These are phyloP conservation scores for Dryadomyces quercivorus DNA, from an alignment of 2,329 filamentous ascomycete species.

Conservation along the genomic window DNA sequence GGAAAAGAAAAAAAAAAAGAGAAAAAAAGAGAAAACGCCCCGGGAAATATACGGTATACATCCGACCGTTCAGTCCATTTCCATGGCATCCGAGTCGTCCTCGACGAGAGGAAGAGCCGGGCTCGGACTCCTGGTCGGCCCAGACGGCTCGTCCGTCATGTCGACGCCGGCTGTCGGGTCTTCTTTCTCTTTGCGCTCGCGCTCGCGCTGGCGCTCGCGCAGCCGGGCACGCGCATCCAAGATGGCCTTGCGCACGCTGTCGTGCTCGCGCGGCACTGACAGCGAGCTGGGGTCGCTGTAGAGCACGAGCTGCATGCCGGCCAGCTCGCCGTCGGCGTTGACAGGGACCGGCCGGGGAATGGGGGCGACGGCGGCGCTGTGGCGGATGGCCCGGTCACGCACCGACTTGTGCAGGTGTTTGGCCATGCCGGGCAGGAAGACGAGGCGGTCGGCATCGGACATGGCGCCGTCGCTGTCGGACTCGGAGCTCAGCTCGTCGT, in stretches of 20 bases:
- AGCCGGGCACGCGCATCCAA: slow-evolving; percentile 63
- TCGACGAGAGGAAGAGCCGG: background rate
- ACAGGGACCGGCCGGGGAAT: slow-evolving; percentile 40
- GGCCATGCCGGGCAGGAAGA: slow-evolving; percentile 79
- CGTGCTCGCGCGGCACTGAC: slow-evolving; percentile 59
- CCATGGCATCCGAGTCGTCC: slow-evolving; percentile 53
- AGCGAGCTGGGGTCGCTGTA: slow-evolving; percentile 71
- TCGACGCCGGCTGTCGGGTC: background rate
- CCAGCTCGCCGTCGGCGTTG: slow-evolving; percentile 40
- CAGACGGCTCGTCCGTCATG: background rate
- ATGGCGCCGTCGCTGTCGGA: slow-evolving; percentile 18
- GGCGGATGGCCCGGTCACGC: slow-evolving; percentile 29
- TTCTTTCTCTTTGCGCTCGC: slow-evolving; percentile 15
- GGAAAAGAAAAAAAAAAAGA: background rate
- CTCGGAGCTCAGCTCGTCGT: slow-evolving; percentile 61
- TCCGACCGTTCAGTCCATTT: slow-evolving; percentile 37
- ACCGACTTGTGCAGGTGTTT: slow-evolving; percentile 52
- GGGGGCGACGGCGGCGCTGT: background rate
- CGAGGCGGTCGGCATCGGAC: slow-evolving; percentile 39
- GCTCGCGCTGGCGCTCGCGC: slow-evolving; percentile 41
- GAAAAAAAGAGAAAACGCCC: too few species aligned
- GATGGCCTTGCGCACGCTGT: slow-evolving; percentile 72
- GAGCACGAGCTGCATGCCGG: slow-evolving; percentile 64
- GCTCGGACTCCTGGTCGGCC: background rate
- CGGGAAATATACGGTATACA: too few species aligned